Percentiles rank a stretch among this genome's conserved stretches.
These are phyloP conservation scores for Schizochytrium sp. DNA, from an alignment of 108 stramenopile genomes.

Conservation along the genomic window DNA sequence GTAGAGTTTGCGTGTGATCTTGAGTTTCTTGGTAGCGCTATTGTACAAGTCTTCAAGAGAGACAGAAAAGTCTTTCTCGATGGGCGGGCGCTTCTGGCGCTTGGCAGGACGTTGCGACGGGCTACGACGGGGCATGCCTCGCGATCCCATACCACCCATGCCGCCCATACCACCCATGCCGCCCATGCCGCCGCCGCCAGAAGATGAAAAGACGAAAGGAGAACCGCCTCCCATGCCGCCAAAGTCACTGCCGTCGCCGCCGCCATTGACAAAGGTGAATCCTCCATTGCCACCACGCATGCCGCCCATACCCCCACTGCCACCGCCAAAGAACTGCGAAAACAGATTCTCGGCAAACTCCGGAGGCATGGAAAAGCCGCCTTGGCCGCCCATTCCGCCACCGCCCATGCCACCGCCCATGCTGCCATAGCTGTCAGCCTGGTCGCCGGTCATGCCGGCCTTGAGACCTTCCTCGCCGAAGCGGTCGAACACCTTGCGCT, in stretches of 20 bases:
- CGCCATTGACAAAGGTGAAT: slow-evolving; percentile 7
- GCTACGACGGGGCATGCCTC: not conserved
- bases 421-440: not conserved
- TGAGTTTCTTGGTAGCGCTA: slow-evolving; percentile 89
- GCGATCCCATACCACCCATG: not conserved
- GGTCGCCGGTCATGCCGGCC: slow-evolving; percentile 22
- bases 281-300: not conserved
- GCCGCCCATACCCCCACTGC: slow-evolving; percentile 8
- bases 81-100: slow-evolving; percentile 81
- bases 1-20: slow-evolving; percentile 80
- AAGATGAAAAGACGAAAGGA: too few species aligned
- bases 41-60: slow-evolving; percentile 94
- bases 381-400: not conserved
- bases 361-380: not conserved
- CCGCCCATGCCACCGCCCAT: not conserved
- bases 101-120: not conserved
- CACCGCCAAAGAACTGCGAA: slow-evolving; percentile 89
- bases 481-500: slow-evolving; percentile 83
- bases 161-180: not conserved
- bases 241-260: not conserved
- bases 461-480: slow-evolving; percentile 75
- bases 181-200: not conserved
- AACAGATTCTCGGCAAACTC: slow-evolving; percentile 69
- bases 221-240: slow-evolving; percentile 45
- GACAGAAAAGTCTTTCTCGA: slow-evolving; percentile 86